These are phyloP conservation scores for Letharia lupina DNA, from an alignment of 495 filamentous ascomycete genomes.

Conservation along the genomic window DNA sequence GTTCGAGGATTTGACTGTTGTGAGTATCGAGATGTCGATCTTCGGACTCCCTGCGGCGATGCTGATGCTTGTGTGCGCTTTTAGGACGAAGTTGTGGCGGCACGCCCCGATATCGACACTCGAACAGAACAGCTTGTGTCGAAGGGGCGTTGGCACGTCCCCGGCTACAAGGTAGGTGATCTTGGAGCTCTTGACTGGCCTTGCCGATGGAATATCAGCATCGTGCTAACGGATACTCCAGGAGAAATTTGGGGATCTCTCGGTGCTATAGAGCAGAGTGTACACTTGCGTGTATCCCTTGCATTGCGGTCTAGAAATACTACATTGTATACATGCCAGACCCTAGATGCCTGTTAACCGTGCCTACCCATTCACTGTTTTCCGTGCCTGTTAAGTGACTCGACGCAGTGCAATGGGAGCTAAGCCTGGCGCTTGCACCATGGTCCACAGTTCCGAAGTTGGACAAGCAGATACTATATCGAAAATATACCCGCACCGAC, in stretches of 20 bases:
- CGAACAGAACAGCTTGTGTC: conserved; percentile 84
- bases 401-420: background rate
- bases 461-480: background rate
- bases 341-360: background rate
- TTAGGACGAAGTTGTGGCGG: conserved; percentile 88
- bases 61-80: conserved; percentile 21
- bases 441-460: background rate
- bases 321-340: conserved; percentile 1
- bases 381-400: background rate
- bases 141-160: conserved; percentile 94
- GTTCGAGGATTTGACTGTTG: conserved; percentile 96
- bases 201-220: background rate
- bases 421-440: background rate
- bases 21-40: conserved; percentile 46
- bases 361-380: background rate
- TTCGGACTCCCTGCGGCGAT: conserved; percentile 4
- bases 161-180: conserved; percentile 87
- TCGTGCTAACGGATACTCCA: conserved; percentile 30
- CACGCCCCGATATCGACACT: conserved; percentile 91
- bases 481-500: background rate
- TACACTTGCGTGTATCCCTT: conserved; percentile 9
- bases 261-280: conserved; percentile 59
- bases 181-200: background rate
- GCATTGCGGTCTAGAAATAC: background rate
- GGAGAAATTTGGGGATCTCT: conserved; percentile 98